A percentile compares a stretch with the other conserved stretches of the same genome.
Evolutionary conservation across 2,329 filamentous ascomycete species (phyloP).

Genomic region (Microsporum ferrugineum): DNA sequence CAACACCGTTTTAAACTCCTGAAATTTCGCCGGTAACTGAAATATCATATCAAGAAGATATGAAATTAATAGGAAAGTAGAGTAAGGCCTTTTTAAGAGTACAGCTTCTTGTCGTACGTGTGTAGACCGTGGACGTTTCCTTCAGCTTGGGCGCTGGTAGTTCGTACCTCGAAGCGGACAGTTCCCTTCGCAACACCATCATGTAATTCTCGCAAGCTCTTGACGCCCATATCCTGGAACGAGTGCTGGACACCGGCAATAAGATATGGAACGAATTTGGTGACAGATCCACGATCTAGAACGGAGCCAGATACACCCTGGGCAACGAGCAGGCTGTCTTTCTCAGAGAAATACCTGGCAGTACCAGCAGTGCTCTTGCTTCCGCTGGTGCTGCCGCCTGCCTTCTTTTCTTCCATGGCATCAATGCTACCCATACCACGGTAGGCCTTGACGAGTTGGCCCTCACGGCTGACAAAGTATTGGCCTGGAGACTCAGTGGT

Average conservation of each 20-base stretch:
- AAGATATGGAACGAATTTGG: constrained; percentile 92
- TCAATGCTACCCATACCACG: constrained; percentile 98
- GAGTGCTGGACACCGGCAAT: constrained; percentile 94
- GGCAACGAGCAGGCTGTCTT: constrained; percentile 84
- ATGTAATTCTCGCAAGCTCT: constrained; percentile 67
- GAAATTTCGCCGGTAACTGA: not conserved
- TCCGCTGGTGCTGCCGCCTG: constrained; percentile 57
- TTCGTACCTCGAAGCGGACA: constrained; percentile 87
- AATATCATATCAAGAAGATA: not conserved
- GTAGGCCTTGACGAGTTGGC: constrained; percentile 98
- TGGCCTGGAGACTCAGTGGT: constrained; percentile 96
- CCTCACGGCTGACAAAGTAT: constrained; percentile 90
- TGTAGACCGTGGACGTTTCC: constrained; percentile 94
- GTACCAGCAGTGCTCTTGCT: constrained; percentile 75
- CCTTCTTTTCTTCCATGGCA: constrained; percentile 99
- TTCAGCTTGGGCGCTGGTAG: constrained; percentile 87
- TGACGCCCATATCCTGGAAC: constrained; percentile 85
- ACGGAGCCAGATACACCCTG: constrained; percentile 80
- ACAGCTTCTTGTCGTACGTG: constrained; percentile 99
- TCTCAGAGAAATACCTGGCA: constrained; percentile 95
- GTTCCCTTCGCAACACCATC: constrained; percentile 59
- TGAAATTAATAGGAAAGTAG: not conserved
- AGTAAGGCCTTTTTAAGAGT: constrained; percentile 46
- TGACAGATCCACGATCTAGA: constrained; percentile 57
- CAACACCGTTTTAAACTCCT: not conserved